These are phyloP conservation scores for Globisporangium takayamanum DNA, from an alignment of 352 stramenopile species.

Conservation along the genomic window DNA sequence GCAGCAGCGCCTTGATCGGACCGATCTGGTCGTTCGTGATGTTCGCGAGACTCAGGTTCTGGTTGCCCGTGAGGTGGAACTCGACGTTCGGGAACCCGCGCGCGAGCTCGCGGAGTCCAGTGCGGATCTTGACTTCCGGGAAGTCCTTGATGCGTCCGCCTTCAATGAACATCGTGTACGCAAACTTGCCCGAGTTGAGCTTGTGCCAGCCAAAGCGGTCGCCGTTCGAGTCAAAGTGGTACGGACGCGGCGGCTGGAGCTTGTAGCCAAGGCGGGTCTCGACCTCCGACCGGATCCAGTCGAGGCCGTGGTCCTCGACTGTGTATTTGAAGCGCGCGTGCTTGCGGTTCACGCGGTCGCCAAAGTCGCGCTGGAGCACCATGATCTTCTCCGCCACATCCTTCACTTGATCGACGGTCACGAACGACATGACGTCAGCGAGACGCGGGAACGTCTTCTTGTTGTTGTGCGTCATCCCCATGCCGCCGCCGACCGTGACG, in stretches of 20 bases:
- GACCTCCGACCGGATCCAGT: conserved; percentile 91
- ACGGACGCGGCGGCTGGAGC: conserved; percentile 76
- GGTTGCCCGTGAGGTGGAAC: conserved; percentile 94
- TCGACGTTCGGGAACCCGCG: conserved; percentile 89
- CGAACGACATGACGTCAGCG: conserved; percentile 95
- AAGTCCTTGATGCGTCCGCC: conserved; percentile 93
- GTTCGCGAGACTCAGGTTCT: conserved; percentile 94
- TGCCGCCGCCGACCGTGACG: conserved; percentile 94
- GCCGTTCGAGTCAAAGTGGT: conserved; percentile 62
- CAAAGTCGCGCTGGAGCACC: conserved; percentile 93
- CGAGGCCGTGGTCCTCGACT: conserved; percentile 94
- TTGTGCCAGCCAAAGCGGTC: conserved; percentile 79
- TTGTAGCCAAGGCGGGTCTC: conserved; percentile 94
- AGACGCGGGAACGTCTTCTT: conserved; percentile 94
- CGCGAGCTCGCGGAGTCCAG: conserved; percentile 88
- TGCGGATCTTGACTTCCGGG: conserved; percentile 75
- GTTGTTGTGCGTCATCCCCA: conserved; percentile 98
- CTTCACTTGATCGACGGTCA: conserved; percentile 89
- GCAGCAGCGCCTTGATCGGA: conserved; percentile 89
- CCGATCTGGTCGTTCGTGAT: conserved; percentile 89
- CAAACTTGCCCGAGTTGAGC: conserved; percentile 57
- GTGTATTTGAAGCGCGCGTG: conserved; percentile 98
- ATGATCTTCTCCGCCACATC: conserved; percentile 92
- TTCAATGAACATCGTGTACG: conserved; percentile 83
- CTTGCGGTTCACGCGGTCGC: conserved; percentile 95